Percentiles rank a stretch among this genome's conserved stretches.
These are phyloP conservation scores for Alternaria longipes DNA, from an alignment of 2,329 filamentous ascomycete species.

Conservation along the genomic window DNA sequence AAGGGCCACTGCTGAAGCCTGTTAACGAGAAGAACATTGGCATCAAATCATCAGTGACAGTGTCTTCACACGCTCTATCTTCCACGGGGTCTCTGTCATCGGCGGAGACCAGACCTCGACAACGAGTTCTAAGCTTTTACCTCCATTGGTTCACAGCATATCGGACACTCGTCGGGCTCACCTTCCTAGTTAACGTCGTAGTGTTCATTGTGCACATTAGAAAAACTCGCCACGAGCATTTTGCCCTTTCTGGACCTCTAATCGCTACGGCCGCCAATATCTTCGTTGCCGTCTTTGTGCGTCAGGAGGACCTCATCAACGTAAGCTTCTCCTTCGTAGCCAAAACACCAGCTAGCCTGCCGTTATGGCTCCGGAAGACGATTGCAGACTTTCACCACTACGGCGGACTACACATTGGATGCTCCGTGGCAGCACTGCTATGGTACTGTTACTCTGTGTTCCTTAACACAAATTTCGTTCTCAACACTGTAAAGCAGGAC, in stretches of 20 bases:
- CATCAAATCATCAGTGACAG: background rate
- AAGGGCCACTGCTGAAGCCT: background rate
- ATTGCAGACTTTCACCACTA: conserved; percentile 44
- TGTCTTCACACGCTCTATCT: background rate
- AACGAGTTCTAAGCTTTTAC: conserved; percentile 7
- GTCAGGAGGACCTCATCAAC: conserved; percentile 49
- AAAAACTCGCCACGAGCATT: background rate
- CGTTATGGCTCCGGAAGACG: conserved; percentile 34
- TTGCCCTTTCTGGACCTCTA: conserved; percentile 14
- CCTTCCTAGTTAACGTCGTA: conserved; percentile 20
- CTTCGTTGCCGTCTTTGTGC: conserved; percentile 39
- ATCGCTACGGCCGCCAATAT: conserved; percentile 49
- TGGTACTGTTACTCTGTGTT: conserved; percentile 58
- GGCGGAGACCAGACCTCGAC: background rate
- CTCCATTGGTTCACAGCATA: conserved; percentile 33
- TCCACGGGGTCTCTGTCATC: background rate
- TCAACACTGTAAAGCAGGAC: background rate
- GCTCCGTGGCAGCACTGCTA: conserved; percentile 39
- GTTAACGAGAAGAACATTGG: background rate
- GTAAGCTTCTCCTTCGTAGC: conserved; percentile 37
- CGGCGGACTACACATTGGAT: conserved; percentile 48
- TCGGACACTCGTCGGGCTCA: conserved; percentile 22
- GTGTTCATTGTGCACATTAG: background rate
- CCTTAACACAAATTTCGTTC: conserved; percentile 39
- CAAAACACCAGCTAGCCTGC: conserved; percentile 34